phyloP scores from a whole-genome alignment of 2,329 filamentous ascomycete genomes.

The Monosporascus sp. region DNA sequence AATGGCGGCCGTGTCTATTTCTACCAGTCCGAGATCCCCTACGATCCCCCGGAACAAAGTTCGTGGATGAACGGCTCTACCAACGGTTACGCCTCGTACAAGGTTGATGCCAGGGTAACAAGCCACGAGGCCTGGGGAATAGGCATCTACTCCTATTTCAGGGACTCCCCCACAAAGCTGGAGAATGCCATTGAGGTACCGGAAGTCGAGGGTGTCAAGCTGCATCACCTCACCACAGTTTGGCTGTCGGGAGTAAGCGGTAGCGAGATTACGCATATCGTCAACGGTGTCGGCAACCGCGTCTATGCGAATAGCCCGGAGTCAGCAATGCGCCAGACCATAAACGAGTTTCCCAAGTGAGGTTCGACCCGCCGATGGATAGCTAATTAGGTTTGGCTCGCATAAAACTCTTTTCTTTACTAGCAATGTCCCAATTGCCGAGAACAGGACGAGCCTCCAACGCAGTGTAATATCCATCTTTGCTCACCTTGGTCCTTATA shows the following conservation, averaged over 20 bases:
- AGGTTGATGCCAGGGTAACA: constrained; percentile 23
- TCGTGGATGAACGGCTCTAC: constrained; percentile 21
- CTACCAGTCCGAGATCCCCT: constrained; percentile 31
- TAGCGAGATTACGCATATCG: constrained; percentile 27
- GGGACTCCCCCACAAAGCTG: constrained; percentile 27
- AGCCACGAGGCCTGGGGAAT: constrained; percentile 28
- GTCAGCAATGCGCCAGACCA: constrained; percentile 27
- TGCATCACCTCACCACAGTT: constrained; percentile 28
- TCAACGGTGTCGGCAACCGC: constrained; percentile 23
- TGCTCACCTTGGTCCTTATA: too few relatives aligned
- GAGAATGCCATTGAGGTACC: constrained; percentile 29
- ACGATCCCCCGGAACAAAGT: constrained; percentile 26
- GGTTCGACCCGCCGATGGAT: not conserved
- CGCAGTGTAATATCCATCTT: too few relatives aligned
- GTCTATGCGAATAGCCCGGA: constrained; percentile 25
- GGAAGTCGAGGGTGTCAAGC: constrained; percentile 16
- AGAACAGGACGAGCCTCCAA: too few relatives aligned
- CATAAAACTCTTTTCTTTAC: too few relatives aligned
- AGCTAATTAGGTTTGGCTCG: not conserved
- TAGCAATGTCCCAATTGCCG: too few relatives aligned
- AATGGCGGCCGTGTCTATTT: constrained; percentile 27
- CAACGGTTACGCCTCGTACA: constrained; percentile 30
- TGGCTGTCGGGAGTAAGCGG: constrained; percentile 26
- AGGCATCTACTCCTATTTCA: constrained; percentile 30
- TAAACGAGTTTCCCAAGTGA: constrained; percentile 17